phyloP scores from a whole-genome alignment of 2,329 filamentous ascomycete genomes.

The Polychaeton citri region DNA sequence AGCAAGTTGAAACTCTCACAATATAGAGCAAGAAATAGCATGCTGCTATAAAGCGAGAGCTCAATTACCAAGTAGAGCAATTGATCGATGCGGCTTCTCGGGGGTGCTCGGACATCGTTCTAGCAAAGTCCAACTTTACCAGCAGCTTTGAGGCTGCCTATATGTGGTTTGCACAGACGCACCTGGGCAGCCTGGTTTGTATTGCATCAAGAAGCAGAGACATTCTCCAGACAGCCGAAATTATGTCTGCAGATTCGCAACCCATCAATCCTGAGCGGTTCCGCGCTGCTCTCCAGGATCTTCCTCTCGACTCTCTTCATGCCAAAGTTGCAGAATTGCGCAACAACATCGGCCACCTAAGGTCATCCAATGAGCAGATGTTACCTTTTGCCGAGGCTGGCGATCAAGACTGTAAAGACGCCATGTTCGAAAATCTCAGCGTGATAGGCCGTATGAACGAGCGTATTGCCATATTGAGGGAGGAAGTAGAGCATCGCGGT shows the following conservation, averaged over 20 bases:
- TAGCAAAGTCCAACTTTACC: no score
- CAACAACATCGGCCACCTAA: constrained; percentile 61
- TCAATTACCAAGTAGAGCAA: no score
- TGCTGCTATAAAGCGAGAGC: no score
- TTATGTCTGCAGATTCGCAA: constrained; percentile 3
- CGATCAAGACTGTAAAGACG: constrained; percentile 58
- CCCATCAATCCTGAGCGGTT: constrained; percentile 21
- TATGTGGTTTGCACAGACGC: no score
- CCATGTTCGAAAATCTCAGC: constrained; percentile 56
- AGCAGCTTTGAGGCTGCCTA: no score
- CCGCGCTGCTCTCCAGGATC: constrained; percentile 48
- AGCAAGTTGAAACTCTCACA: no score
- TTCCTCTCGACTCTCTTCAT: constrained; percentile 54
- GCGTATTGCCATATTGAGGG: constrained; percentile 49
- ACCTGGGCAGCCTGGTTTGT: no score
- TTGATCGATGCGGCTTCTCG: no score
- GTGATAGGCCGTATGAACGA: constrained; percentile 57
- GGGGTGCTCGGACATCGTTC: no score
- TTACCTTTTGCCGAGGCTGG: constrained; percentile 51
- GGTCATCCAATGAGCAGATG: constrained; percentile 61
- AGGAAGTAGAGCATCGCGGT: constrained; percentile 52
- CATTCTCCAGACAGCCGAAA: no score
- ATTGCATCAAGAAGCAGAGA: no score
- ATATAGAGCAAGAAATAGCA: no score
- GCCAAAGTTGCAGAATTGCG: constrained; percentile 63